phyloP scores from a whole-genome alignment of 2,329 filamentous ascomycete species.

The Fusarium nelsonii region DNA sequence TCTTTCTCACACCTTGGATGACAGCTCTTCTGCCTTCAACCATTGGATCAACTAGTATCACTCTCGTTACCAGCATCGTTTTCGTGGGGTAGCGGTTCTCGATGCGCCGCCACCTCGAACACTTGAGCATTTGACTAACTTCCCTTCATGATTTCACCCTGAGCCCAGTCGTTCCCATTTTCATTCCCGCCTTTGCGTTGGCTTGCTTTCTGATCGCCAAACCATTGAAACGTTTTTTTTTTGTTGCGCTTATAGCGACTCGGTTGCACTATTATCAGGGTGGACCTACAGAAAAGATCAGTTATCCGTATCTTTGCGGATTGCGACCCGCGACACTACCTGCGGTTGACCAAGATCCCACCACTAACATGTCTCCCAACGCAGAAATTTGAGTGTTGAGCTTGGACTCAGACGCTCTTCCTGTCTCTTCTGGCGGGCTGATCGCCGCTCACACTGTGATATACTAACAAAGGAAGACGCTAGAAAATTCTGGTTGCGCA shows the following conservation, averaged over 20 bases:
- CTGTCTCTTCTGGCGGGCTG: slow-evolving; percentile 2
- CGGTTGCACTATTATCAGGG: slow-evolving; percentile 11
- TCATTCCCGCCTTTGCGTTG: not conserved
- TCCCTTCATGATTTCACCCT: not conserved
- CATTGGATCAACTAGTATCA: not conserved
- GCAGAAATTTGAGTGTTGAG: slow-evolving; percentile 14
- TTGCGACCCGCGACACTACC: slow-evolving; percentile 6
- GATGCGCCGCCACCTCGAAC: slow-evolving; percentile 3
- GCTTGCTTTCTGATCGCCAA: not conserved
- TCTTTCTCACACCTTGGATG: slow-evolving; percentile 4
- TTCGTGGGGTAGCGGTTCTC: slow-evolving; percentile 2
- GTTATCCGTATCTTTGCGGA: slow-evolving; percentile 10
- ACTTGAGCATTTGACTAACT: not conserved
- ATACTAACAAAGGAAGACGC: not conserved
- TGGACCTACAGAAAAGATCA: slow-evolving; percentile 16
- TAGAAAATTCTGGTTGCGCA: not conserved
- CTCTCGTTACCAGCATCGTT: not conserved
- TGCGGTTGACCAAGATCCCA: slow-evolving; percentile 20
- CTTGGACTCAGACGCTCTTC: slow-evolving; percentile 5
- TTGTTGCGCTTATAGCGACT: slow-evolving; percentile 8
- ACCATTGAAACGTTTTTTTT: not conserved
- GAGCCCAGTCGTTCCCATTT: not conserved
- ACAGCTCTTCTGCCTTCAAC: not conserved
- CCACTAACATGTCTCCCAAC: slow-evolving; percentile 14
- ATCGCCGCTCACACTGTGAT: not conserved